Conservation (phyloP, 352 stramenopile genomes). For the Pythium aphanidermatum region DNA sequence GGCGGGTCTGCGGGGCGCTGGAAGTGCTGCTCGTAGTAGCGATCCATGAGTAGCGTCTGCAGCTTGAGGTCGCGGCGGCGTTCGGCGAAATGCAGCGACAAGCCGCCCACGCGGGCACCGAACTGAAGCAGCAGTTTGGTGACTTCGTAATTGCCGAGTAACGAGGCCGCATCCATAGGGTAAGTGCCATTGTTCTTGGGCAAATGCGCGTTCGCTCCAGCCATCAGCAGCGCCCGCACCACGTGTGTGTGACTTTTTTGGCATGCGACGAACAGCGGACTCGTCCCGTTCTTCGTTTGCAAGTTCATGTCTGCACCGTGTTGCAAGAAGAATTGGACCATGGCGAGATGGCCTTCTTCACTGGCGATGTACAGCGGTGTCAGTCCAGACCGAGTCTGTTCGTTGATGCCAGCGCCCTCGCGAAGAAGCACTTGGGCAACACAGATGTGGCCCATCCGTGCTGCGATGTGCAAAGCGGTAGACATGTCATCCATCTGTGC, state of each 20-base stretch:
- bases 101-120: constrained; percentile 50
- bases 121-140: constrained; percentile 57
- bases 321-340: constrained; percentile 57
- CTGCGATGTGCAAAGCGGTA: constrained; percentile 76
- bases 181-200: constrained; percentile 71
- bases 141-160: constrained; percentile 58
- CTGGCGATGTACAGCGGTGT: constrained; percentile 80
- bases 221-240: constrained; percentile 45
- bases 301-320: constrained; percentile 24
- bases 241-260: constrained; percentile 58
- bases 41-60: constrained; percentile 51
- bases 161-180: constrained; percentile 60
- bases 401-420: constrained; percentile 49
- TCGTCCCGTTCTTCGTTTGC: constrained; percentile 58
- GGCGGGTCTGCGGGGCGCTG: constrained; percentile 9
- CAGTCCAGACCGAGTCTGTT: constrained; percentile 72
- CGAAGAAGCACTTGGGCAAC: constrained; percentile 46
- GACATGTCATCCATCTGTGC: constrained; percentile 70
- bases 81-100: constrained; percentile 75
- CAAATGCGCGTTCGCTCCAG: constrained; percentile 42
- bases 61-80: constrained; percentile 50
- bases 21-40: constrained; percentile 60
- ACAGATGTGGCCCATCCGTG: constrained; percentile 64
- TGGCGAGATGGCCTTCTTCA: constrained; percentile 64
- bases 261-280: constrained; percentile 68